Conservation (phyloP, 345 rosid genomes). For the Aquilaria malaccensis region DNA sequence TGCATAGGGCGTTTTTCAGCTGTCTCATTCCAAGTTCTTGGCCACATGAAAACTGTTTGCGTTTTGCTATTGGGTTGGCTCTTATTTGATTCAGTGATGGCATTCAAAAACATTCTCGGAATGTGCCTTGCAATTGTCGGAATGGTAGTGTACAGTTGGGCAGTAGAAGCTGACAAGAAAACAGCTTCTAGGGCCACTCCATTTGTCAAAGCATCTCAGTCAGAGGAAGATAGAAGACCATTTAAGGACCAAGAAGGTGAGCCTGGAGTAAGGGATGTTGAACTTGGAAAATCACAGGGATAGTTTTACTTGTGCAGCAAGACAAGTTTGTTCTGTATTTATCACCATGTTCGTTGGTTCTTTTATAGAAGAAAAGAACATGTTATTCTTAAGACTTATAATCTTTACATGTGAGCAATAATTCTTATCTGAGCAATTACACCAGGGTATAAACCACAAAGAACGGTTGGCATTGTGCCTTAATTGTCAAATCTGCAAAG, state of each 20-base stretch:
- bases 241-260: slow-evolving; percentile 3
- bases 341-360: too few species aligned
- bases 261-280: slow-evolving; percentile 6
- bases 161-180: slow-evolving; percentile 13
- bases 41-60: slow-evolving; percentile 36
- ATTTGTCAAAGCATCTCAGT: not conserved
- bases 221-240: slow-evolving; percentile 5
- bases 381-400: too few species aligned
- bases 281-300: not conserved
- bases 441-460: too few species aligned
- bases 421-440: too few species aligned
- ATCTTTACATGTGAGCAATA: too few species aligned
- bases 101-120: slow-evolving; percentile 23
- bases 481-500: too few species aligned
- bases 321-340: too few species aligned
- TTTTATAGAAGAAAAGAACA: too few species aligned
- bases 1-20: slow-evolving; percentile 38
- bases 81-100: slow-evolving; percentile 27
- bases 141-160: slow-evolving; percentile 24
- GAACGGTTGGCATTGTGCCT: too few species aligned
- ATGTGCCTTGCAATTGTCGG: slow-evolving; percentile 27
- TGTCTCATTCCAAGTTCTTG: slow-evolving; percentile 32
- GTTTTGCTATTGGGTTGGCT: slow-evolving; percentile 25
- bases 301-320: not conserved
- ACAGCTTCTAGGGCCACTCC: not conserved